Percentiles rank a stretch among this genome's conserved stretches.
Evolutionary conservation across 2,329 filamentous ascomycete species (phyloP).

Genomic region (Cercospora sojina): DNA sequence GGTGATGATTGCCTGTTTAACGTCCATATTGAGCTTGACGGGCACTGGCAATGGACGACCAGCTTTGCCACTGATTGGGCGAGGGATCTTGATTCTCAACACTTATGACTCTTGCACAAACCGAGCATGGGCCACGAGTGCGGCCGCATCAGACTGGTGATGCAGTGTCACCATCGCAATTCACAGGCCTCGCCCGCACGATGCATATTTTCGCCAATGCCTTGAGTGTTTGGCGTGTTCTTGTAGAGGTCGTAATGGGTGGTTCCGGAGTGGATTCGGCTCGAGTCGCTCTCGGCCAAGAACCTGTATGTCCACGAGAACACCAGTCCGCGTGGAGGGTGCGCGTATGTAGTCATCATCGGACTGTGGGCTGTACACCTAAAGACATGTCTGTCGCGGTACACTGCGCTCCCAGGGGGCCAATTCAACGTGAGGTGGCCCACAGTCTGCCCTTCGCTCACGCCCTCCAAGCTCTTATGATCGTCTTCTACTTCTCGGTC

Average conservation of each 20-base stretch:
- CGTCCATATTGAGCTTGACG: background rate
- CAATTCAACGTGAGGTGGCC: too few relatives aligned
- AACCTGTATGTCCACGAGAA: too few relatives aligned
- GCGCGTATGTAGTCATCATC: too few relatives aligned
- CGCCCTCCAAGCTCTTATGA: too few relatives aligned
- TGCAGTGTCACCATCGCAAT: background rate
- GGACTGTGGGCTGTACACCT: too few relatives aligned
- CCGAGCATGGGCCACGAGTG: background rate
- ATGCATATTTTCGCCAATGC: background rate
- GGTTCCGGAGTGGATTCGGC: too few relatives aligned
- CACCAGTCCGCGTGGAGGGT: too few relatives aligned
- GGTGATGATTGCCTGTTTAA: background rate
- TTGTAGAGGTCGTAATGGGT: too few relatives aligned
- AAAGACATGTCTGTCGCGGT: background rate
- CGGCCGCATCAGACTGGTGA: background rate
- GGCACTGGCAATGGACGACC: background rate
- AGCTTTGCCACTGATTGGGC: background rate
- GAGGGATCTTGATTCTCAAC: background rate
- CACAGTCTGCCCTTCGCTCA: too few relatives aligned
- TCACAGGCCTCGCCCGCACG: background rate
- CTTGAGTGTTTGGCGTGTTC: background rate
- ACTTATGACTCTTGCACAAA: background rate
- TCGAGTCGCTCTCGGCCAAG: too few relatives aligned
- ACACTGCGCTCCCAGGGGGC: too few relatives aligned
- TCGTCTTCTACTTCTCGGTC: too few relatives aligned